These are phyloP conservation scores for Colletotrichum tropicale DNA, from an alignment of 2,329 filamentous ascomycete genomes.

Conservation along the genomic window DNA sequence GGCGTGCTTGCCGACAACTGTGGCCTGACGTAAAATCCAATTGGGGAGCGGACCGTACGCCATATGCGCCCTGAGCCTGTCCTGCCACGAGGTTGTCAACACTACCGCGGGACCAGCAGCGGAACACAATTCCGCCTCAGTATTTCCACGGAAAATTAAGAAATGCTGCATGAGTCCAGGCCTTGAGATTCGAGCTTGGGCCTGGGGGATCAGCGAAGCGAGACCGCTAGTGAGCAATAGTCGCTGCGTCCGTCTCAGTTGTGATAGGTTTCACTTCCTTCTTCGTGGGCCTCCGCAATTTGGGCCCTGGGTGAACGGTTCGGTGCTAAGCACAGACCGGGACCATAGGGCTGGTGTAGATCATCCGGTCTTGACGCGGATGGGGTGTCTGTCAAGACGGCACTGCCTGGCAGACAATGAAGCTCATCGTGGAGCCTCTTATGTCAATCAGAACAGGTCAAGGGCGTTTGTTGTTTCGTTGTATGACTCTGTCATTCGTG, in stretches of 20 bases:
- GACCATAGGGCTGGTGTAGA: background rate
- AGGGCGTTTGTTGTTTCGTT: background rate
- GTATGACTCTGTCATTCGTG: background rate
- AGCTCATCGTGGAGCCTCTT: background rate
- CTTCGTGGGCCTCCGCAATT: background rate
- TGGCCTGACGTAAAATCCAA: background rate
- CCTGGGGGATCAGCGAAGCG: background rate
- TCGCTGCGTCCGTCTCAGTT: background rate
- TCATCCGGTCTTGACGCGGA: background rate
- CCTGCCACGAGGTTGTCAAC: background rate
- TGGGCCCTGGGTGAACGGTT: background rate
- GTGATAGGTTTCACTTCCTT: background rate
- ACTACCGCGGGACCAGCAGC: background rate
- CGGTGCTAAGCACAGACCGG: background rate
- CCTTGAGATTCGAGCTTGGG: background rate
- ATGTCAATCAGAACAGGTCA: background rate
- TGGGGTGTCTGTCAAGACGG: background rate
- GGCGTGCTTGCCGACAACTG: background rate
- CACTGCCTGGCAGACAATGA: background rate
- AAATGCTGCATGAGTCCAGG: background rate
- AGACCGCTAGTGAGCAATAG: background rate
- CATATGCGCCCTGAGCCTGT: background rate
- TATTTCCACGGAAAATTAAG: background rate
- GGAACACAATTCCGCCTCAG: background rate
- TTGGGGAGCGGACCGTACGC: background rate